Base-by-base conservation (phyloP, 1,139 yeast species). In the Scheffersomyces titani region DNA sequence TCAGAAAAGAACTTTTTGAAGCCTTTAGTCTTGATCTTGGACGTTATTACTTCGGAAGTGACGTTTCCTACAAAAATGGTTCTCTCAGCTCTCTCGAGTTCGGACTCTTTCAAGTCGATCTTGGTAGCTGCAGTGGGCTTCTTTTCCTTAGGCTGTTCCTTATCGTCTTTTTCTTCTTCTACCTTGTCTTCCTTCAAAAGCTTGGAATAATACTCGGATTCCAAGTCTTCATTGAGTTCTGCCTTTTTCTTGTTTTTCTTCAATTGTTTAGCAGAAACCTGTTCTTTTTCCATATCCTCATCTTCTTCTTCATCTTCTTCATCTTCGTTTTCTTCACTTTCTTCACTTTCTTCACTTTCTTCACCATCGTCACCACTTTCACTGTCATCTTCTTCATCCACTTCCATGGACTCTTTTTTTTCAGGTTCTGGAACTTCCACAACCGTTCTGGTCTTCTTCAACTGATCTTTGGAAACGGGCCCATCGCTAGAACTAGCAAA, bases 41-140 rank as follows among this genome's bases (percentile, higher is more conserved):
- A 83, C 1, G 89, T 82, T 57, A 92, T 84, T 2, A 87, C 92
- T 1, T 77, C 67, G 45, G 86, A 76, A 19, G 91, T 84, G 21
- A 94, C 85, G 71, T 96, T 96, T 51, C 98, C 98, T 13, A 96
- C 88, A 69, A 96, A 96, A 0, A 93, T 78, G 0, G 99, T 94
- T 65, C 89, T 83, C 65, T 91, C 94, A 2, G 97, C 97, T 72
- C 92, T 91, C 64, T 85, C 90, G 55, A 92, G 77, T 70, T 92
- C 97, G 11, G 73, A 71, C 61, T 87, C 90, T 65, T 88, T 88
- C 54, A 87, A 70, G 65, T 83, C 85, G 51, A 83, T 68, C 1
- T 76, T 68, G 54, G 68, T 71, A 21, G 83, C 80, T 50, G 69
- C 72, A 9, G 57, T 30, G 11, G 76, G 68, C 51, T 56, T 60